phyloP scores from a whole-genome alignment of 805 yeast species.

The Schizosaccharomyces cryophilus region DNA sequence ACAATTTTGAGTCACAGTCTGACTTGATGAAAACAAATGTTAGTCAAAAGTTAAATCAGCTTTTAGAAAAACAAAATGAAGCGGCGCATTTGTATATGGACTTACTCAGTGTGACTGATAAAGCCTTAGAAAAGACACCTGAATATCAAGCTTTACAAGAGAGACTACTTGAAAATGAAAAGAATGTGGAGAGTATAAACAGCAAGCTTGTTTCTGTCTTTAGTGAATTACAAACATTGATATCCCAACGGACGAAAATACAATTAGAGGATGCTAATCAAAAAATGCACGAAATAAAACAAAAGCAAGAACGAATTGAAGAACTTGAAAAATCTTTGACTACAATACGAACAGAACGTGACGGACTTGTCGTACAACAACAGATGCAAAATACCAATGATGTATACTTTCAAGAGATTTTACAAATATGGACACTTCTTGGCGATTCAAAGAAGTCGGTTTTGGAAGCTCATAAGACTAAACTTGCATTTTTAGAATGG shows the following conservation, averaged over 20 bases:
- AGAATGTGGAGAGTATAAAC: not conserved
- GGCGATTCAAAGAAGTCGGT: conserved; percentile 16
- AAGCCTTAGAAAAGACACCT: not conserved
- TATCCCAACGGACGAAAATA: not conserved
- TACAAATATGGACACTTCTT: not conserved
- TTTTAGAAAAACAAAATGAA: not conserved
- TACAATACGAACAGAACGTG: not conserved
- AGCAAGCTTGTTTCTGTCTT: not conserved
- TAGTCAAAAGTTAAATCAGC: not conserved
- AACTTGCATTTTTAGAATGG: conserved; percentile 18
- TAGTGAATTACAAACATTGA: not conserved
- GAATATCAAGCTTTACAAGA: not conserved
- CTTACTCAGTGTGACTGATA: not conserved
- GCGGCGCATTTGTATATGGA: not conserved
- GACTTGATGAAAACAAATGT: not conserved
- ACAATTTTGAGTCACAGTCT: not conserved
- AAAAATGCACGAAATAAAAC: not conserved
- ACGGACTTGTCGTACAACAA: not conserved
- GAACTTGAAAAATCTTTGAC: not conserved
- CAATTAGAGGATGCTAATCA: not conserved
- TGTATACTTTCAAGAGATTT: not conserved
- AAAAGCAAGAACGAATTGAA: not conserved
- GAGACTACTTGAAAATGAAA: not conserved
- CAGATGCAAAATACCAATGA: not conserved
- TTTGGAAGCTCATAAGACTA: conserved; percentile 25